These are phyloP conservation scores for Phytophthora fragariaefolia DNA, from an alignment of 352 stramenopile species.

Conservation along the genomic window DNA sequence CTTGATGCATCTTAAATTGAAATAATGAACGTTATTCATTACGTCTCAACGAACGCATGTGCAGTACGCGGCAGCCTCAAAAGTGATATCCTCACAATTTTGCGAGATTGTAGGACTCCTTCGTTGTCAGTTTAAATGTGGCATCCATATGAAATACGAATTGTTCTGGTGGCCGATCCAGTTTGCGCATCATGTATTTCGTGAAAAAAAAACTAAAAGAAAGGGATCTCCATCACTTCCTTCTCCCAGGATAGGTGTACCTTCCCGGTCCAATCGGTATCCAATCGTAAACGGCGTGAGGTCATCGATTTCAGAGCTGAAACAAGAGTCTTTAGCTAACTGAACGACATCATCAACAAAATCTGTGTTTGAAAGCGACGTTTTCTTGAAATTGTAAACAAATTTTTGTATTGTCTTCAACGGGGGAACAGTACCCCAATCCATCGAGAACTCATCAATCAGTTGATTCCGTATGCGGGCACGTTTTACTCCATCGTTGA, in stretches of 20 bases:
- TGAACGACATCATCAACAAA: neutral
- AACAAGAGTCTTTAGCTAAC: neutral
- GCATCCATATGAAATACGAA: neutral
- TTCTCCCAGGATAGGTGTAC: too few species aligned
- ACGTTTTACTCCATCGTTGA: too few species aligned
- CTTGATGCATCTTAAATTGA: too few species aligned
- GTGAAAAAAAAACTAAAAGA: too few species aligned
- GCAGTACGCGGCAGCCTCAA: neutral
- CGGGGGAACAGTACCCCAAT: too few species aligned
- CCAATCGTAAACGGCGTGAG: too few species aligned
- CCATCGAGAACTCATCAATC: too few species aligned
- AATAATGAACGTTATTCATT: neutral
- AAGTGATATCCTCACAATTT: neutral
- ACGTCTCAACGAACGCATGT: neutral
- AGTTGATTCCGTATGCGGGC: too few species aligned
- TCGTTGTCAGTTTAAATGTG: neutral
- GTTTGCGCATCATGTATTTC: neutral
- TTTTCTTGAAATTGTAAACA: neutral
- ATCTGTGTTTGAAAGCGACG: neutral
- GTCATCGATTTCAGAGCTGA: neutral
- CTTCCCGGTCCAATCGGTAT: too few species aligned
- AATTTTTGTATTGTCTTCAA: neutral
- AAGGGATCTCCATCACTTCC: too few species aligned
- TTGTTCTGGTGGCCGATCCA: neutral
- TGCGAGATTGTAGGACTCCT: neutral